Base-by-base conservation (phyloP, 768 basidiomycete species). In the Mycena crocata region DNA sequence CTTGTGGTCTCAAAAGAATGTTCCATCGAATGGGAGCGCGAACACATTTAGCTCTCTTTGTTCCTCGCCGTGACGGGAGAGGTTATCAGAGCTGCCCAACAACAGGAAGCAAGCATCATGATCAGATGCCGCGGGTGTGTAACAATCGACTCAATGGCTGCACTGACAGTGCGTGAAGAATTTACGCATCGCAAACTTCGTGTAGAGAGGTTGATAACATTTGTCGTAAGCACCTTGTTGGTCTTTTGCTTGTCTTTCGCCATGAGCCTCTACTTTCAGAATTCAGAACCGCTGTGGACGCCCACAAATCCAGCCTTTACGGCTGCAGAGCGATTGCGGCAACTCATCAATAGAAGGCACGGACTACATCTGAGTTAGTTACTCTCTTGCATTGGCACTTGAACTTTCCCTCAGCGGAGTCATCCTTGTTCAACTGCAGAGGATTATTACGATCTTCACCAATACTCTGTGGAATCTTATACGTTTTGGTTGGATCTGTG, bases 401-500 rank as follows among this genome's bases (percentile, higher is more conserved):
- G 54, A 14, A 23, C 55, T 49, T 23, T 13, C 49, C 35, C 35
- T 37, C 35, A 15, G 8, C 35, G 15, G 35, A 37, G 9, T 59
- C 21, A 39, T 35, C 44, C n/a, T 9, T 37, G 35, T 37, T 48
- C 6, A 21, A 34, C 30, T 17, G 52, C 23, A 92, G 91, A 81
- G 73, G 81, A 89, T 72, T 92, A 87, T 68, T 81, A 88, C 71
- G 90, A 90, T 46, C 80, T 93, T 2, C 89, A 91, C 73, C 80
- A 81, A 63, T 92, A 92, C 73, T 93, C 92, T 12, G 83, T 91
- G 14, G 84, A 88, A 67, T 78, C 86, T 60, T 88, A 89, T 71
- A 79, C 79, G 0, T 93, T 92, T 77, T 93, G 91, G 91, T 72
- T 87, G 37, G 91, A 93, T 72, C 73, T 91, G 9, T 92, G 90